These are phyloP conservation scores for Talaromyces sp. DNA, from an alignment of 2,329 filamentous ascomycete species.

Conservation along the genomic window DNA sequence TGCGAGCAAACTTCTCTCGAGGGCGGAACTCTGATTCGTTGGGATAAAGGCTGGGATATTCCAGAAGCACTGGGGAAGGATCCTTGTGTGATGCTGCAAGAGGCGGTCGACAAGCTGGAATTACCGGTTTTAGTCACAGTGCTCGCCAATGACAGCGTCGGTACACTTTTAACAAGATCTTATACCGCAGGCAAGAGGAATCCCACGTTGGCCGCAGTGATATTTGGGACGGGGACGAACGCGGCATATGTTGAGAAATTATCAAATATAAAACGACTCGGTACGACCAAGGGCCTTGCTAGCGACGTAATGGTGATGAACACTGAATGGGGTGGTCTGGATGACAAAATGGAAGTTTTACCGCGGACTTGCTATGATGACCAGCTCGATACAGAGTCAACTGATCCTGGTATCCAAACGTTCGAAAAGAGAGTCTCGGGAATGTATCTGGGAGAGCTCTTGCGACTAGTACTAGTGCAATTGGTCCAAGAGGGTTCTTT, in stretches of 20 bases:
- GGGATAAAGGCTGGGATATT: constrained; percentile 24
- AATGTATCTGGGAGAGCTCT: constrained; percentile 20
- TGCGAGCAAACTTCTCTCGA: constrained; percentile 19
- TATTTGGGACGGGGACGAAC: constrained; percentile 22
- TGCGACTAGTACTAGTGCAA: constrained; percentile 15
- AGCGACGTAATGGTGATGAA: constrained; percentile 20
- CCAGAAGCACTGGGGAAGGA: constrained; percentile 19
- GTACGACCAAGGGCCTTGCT: neutral
- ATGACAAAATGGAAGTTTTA: constrained; percentile 19
- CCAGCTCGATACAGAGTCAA: constrained; percentile 15
- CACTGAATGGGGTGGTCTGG: constrained; percentile 22
- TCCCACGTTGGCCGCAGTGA: constrained; percentile 18
- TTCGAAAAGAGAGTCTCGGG: constrained; percentile 22
- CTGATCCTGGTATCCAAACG: constrained; percentile 18
- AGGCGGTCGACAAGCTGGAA: constrained; percentile 18
- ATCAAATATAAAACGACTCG: constrained; percentile 12
- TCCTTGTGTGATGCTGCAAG: constrained; percentile 21
- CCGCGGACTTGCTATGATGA: constrained; percentile 19
- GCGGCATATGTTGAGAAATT: constrained; percentile 20
- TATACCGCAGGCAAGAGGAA: constrained; percentile 8
- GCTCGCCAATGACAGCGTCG: constrained; percentile 21
- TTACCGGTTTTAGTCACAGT: constrained; percentile 19
- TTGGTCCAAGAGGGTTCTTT: constrained; percentile 9
- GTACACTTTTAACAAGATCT: constrained; percentile 19
- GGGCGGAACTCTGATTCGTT: constrained; percentile 18